These are phyloP conservation scores for Chlorella sp. DNA, from an alignment of 139 green algal genomes.

Conservation along the genomic window DNA sequence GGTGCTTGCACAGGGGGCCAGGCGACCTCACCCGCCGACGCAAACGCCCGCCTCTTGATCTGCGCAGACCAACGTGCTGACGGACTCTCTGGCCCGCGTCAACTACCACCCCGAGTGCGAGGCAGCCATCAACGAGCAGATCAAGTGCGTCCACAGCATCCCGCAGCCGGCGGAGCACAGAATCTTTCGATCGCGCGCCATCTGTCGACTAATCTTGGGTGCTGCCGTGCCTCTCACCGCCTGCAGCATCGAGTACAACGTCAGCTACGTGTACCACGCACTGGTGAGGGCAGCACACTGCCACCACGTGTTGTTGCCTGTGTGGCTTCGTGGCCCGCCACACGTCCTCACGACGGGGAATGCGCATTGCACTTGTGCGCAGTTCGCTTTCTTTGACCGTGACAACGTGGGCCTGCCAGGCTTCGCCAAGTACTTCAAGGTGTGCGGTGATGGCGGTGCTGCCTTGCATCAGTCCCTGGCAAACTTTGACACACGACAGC, in stretches of 20 bases:
- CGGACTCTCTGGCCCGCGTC: conserved; percentile 67
- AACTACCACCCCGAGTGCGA: conserved; percentile 62
- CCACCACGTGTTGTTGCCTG: too few relatives aligned
- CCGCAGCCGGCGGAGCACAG: background rate
- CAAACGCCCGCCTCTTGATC: too few relatives aligned
- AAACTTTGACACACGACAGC: too few relatives aligned
- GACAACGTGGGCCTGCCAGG: conserved; percentile 94
- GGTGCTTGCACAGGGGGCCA: too few relatives aligned
- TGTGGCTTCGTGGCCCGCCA: too few relatives aligned
- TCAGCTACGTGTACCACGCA: conserved; percentile 92
- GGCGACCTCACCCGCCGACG: too few relatives aligned
- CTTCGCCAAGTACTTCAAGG: conserved; percentile 71
- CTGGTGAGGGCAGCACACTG: too few relatives aligned
- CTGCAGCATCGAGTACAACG: conserved; percentile 79
- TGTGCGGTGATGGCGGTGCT: conserved; percentile 23
- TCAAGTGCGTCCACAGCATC: conserved; percentile 74
- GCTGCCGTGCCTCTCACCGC: background rate
- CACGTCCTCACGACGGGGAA: too few relatives aligned
- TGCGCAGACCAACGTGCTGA: conserved; percentile 32
- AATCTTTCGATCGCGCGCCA: background rate
- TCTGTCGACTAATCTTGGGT: too few relatives aligned
- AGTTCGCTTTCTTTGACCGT: conserved; percentile 86
- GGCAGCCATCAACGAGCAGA: conserved; percentile 89
- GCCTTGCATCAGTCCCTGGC: too few relatives aligned
- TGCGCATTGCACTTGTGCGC: too few relatives aligned